Evolutionary conservation across 371 early-diverging fungal genomes (phyloP).

Genomic region (Batrachochytrium dendrobatidis): DNA sequence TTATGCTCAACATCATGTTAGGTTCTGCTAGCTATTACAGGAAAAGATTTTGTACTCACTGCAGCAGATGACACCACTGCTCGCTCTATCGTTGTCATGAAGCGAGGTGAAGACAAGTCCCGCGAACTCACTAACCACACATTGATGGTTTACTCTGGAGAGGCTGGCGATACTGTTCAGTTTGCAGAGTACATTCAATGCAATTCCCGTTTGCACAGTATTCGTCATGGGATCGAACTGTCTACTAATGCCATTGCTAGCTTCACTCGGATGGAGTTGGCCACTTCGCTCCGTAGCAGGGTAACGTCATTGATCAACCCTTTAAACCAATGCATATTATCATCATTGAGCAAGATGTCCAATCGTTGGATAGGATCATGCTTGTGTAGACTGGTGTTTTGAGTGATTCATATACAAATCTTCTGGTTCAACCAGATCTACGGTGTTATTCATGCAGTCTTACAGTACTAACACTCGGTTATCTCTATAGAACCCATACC

Average conservation of each 20-base stretch:
- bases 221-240: conserved; percentile 76
- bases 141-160: conserved; percentile 80
- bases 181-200: conserved; percentile 94
- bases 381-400: too few species aligned
- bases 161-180: conserved; percentile 89
- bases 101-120: conserved; percentile 83
- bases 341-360: too few species aligned
- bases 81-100: conserved; percentile 88
- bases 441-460: too few species aligned
- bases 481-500: conserved; percentile 64
- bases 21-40: conserved; percentile 86
- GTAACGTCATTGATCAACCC: conserved; percentile 50
- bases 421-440: too few species aligned
- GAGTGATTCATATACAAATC: too few species aligned
- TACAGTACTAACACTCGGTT: too few species aligned
- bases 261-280: conserved; percentile 81
- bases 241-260: conserved; percentile 73
- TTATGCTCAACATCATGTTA: too few species aligned
- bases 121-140: conserved; percentile 73
- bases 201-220: conserved; percentile 85
- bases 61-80: conserved; percentile 76
- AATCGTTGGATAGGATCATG: too few species aligned
- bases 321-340: too few species aligned
- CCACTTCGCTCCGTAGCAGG: conserved; percentile 77
- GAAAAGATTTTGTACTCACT: conserved; percentile 87